phyloP scores from a whole-genome alignment of 257 asterid genomes.

The Nicotiana tomentosiformis region DNA sequence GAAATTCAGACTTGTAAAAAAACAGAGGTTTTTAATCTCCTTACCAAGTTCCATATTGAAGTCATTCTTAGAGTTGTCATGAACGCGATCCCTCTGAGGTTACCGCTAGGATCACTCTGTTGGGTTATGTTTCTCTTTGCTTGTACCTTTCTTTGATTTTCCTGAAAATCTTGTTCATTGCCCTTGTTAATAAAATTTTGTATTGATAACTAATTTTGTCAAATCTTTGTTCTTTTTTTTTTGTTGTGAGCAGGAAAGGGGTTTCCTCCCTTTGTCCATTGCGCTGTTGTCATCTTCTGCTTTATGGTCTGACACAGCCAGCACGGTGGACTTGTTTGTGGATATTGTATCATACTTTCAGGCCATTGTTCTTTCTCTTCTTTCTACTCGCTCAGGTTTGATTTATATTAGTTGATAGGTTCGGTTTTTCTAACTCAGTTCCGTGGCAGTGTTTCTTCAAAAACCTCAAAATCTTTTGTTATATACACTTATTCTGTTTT shows the following conservation, averaged over 20 bases:
- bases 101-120: not conserved
- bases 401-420: not conserved
- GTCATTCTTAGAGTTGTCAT: not conserved
- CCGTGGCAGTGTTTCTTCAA: not conserved
- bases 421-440: not conserved
- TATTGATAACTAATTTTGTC: not conserved
- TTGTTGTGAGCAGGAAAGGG: slow-evolving; percentile 71
- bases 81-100: not conserved
- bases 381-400: slow-evolving; percentile 80
- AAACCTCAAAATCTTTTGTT: not conserved
- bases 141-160: not conserved
- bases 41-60: not conserved
- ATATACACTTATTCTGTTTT: slow-evolving; percentile 25
- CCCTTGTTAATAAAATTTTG: not conserved
- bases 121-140: not conserved
- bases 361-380: slow-evolving; percentile 67
- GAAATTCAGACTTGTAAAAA: not conserved
- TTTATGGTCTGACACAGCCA: slow-evolving; percentile 62
- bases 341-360: slow-evolving; percentile 65
- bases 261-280: slow-evolving; percentile 92
- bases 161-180: not conserved
- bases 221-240: not conserved
- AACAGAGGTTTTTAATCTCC: not conserved
- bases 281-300: slow-evolving; percentile 78
- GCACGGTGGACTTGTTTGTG: slow-evolving; percentile 45